Evolutionary conservation across 1,139 yeast species (phyloP).

Genomic region (Yarrowia galli): DNA sequence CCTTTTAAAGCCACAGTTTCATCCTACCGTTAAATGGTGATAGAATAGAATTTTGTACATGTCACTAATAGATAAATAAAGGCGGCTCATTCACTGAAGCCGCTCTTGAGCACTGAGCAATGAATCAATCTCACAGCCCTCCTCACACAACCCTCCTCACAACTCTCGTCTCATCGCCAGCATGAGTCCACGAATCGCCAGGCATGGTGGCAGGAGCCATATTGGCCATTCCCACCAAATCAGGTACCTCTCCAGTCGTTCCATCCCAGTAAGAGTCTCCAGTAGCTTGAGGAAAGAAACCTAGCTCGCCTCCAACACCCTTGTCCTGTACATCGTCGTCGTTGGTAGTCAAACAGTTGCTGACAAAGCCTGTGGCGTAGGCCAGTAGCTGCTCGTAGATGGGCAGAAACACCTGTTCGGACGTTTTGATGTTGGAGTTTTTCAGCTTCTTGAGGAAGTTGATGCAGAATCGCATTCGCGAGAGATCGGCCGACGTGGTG

Average conservation of each 20-base stretch:
- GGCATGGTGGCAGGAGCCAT: neutral
- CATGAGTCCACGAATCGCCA: neutral
- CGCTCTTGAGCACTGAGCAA: too few species aligned
- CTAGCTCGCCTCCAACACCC: constrained; percentile 7
- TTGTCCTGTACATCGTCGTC: constrained; percentile 18
- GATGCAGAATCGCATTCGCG: constrained; percentile 20
- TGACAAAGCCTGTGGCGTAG: constrained; percentile 26
- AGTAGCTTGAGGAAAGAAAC: constrained; percentile 13
- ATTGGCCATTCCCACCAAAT: neutral
- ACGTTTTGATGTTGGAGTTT: neutral
- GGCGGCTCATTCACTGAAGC: too few species aligned
- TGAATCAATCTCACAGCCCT: too few species aligned
- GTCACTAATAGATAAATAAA: too few species aligned
- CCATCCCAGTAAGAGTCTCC: constrained; percentile 6
- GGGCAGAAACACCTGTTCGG: constrained; percentile 18
- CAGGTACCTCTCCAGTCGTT: neutral
- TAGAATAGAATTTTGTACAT: too few species aligned
- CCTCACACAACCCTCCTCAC: neutral
- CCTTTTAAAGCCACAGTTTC: too few species aligned
- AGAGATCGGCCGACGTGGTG: constrained; percentile 5
- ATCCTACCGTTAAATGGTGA: too few species aligned
- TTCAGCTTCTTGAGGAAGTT: constrained; percentile 11
- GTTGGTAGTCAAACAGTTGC: constrained; percentile 7
- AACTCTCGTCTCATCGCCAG: neutral
- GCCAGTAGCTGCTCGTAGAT: constrained; percentile 28